These are phyloP conservation scores for Nigrospora osmanthi DNA, from an alignment of 2,329 filamentous ascomycete genomes.

Conservation along the genomic window DNA sequence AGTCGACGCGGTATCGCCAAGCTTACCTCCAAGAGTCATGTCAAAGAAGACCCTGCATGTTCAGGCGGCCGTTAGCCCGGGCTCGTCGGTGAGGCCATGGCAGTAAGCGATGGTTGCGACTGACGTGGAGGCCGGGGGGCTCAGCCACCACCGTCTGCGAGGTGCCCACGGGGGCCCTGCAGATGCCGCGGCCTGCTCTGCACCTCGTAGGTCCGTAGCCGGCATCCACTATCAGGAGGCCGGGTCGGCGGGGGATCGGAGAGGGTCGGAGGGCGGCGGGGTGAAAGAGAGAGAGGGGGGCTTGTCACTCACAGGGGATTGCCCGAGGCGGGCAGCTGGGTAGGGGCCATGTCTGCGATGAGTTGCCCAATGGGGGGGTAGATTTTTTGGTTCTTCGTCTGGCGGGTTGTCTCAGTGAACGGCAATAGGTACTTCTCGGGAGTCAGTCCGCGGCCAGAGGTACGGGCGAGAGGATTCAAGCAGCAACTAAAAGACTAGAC, in stretches of 20 bases:
- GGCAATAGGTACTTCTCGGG: too few relatives aligned
- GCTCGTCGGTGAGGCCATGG: constrained; percentile 21
- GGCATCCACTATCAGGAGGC: too few relatives aligned
- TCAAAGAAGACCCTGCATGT: constrained; percentile 60
- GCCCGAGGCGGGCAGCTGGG: constrained; percentile 30
- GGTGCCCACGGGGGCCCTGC: not conserved
- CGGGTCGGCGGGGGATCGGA: too few relatives aligned
- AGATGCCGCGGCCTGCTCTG: too few relatives aligned
- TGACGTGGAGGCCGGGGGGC: not conserved
- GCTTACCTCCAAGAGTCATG: constrained; percentile 68
- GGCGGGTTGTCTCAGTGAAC: not conserved
- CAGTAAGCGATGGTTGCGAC: constrained; percentile 4
- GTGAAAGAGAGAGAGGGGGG: too few relatives aligned
- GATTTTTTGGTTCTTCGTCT: not conserved
- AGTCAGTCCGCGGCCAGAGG: too few relatives aligned
- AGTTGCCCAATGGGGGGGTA: too few relatives aligned
- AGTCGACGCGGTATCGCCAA: constrained; percentile 1
- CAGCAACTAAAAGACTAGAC: too few relatives aligned
- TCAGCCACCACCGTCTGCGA: not conserved
- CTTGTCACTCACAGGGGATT: constrained; percentile 31
- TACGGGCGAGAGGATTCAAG: too few relatives aligned
- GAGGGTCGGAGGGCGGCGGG: constrained; percentile 3
- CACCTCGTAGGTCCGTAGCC: too few relatives aligned
- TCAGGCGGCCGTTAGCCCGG: not conserved
- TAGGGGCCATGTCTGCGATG: constrained; percentile 23